phyloP scores from a whole-genome alignment of 768 basidiomycete species.

The Lentinula raphanica region DNA sequence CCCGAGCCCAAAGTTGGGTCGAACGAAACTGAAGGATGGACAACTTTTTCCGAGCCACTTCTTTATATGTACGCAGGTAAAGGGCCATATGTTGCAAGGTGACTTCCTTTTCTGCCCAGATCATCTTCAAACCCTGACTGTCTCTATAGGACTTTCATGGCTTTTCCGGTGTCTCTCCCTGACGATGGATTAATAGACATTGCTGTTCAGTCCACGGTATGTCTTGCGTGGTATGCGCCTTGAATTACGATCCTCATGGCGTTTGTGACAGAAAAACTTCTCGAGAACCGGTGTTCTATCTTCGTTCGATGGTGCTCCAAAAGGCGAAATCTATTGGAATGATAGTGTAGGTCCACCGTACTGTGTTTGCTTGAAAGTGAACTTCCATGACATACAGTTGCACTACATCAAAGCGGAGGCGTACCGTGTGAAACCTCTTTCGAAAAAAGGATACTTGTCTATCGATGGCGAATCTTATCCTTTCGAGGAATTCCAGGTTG shows the following conservation, averaged over 20 bases:
- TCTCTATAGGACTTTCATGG: conserved; percentile 58
- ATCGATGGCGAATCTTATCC: conserved; percentile 79
- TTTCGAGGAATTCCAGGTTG: conserved; percentile 71
- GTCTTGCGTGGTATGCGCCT: conserved; percentile 13
- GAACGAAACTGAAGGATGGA: conserved; percentile 59
- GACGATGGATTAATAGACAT: conserved; percentile 78
- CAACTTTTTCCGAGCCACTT: conserved; percentile 60
- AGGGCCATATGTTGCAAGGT: conserved; percentile 71
- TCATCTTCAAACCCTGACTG: background rate
- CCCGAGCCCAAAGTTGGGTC: conserved; percentile 42
- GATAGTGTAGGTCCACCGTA: conserved; percentile 2
- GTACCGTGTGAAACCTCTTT: conserved; percentile 63
- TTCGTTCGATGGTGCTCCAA: conserved; percentile 11
- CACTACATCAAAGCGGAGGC: conserved; percentile 70
- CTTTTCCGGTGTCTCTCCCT: conserved; percentile 77
- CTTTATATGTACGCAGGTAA: conserved; percentile 73
- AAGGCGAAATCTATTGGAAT: conserved; percentile 10
- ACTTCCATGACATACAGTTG: conserved; percentile 35
- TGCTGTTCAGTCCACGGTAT: conserved; percentile 56
- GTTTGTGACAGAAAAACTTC: background rate
- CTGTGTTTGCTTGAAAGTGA: conserved; percentile 2
- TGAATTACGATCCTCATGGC: background rate
- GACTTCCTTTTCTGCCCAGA: conserved; percentile 12
- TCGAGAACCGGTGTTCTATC: conserved; percentile 6
- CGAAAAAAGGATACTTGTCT: conserved; percentile 48